Percentiles rank a stretch among this genome's conserved stretches.
phyloP scores from a whole-genome alignment of 306 rosid species.

The apple (Malus domestica) region DNA sequence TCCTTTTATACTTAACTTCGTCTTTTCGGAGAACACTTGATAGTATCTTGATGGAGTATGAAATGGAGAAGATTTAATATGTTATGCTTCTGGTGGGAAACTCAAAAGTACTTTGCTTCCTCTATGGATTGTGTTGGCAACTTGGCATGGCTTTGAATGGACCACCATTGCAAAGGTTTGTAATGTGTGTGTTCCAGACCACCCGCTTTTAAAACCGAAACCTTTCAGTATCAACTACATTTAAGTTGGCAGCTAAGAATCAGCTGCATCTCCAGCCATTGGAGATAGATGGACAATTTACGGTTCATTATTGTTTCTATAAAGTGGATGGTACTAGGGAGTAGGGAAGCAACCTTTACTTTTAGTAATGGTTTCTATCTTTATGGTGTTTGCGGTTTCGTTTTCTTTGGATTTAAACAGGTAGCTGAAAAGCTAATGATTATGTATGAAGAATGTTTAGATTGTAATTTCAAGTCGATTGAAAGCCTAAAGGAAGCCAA shows the following conservation, averaged over 20 bases:
- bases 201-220: neutral
- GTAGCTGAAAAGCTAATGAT: conserved; percentile 51
- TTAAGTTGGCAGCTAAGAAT: neutral
- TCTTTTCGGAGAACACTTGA: neutral
- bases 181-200: neutral
- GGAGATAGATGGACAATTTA: neutral
- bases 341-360: neutral
- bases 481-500: conserved; percentile 40
- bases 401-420: conserved; percentile 15
- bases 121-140: neutral
- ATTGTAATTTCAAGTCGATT: conserved; percentile 42
- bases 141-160: neutral
- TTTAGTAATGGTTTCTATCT: neutral
- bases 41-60: neutral
- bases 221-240: neutral
- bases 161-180: neutral
- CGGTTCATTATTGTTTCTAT: neutral
- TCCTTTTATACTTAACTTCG: neutral
- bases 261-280: neutral
- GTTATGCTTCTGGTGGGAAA: neutral
- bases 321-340: neutral
- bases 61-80: neutral
- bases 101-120: neutral
- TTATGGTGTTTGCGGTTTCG: neutral
- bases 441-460: conserved; percentile 59